phyloP scores from a whole-genome alignment of 306 rosid genomes.

The Mimosa pudica region DNA sequence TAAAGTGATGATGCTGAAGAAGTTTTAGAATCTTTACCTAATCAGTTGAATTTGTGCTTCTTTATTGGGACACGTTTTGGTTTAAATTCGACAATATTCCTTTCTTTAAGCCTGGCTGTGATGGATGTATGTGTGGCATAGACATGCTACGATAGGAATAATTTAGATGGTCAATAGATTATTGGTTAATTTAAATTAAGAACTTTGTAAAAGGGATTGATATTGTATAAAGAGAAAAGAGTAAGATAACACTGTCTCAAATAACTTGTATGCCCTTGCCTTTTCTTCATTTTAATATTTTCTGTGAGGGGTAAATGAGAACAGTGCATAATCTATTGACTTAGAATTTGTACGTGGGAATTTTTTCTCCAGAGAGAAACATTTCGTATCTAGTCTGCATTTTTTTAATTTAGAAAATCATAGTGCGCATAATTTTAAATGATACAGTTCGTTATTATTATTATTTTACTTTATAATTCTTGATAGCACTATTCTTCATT shows the following conservation, averaged over 20 bases:
- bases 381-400: neutral
- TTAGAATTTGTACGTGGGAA: neutral
- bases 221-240: neutral
- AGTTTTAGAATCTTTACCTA: too few species aligned
- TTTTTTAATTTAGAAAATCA: neutral
- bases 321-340: neutral
- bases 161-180: neutral
- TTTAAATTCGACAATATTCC: neutral
- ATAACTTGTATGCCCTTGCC: constrained; percentile 45
- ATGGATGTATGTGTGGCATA: constrained; percentile 23
- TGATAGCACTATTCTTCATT: too few species aligned
- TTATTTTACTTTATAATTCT: neutral
- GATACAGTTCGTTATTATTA: neutral
- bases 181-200: neutral
- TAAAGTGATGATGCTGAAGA: too few species aligned
- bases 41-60: neutral
- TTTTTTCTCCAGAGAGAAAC: neutral
- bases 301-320: neutral
- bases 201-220: constrained; percentile 22
- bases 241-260: neutral
- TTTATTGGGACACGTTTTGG: constrained; percentile 30
- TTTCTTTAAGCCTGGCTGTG: constrained; percentile 33
- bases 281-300: neutral
- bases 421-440: neutral
- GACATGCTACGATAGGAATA: constrained; percentile 28